Conservation (phyloP, 139 green algal species). For the Volvox africanus region DNA sequence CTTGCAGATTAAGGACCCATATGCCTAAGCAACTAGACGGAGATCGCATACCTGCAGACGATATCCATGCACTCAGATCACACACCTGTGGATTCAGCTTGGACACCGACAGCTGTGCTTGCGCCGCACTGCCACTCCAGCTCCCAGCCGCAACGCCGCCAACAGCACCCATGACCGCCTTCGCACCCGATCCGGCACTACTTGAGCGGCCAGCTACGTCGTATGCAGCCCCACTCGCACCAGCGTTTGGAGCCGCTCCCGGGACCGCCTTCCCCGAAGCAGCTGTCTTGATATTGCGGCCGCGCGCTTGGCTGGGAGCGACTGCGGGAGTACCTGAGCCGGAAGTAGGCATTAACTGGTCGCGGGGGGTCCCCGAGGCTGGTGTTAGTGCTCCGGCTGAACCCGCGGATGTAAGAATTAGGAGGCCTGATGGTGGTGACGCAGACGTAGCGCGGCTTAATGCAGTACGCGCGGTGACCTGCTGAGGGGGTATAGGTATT, state of each 20-base stretch:
- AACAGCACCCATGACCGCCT: not conserved
- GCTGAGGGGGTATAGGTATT: not conserved
- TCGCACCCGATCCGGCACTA: not conserved
- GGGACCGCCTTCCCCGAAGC: not conserved
- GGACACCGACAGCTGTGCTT: not conserved
- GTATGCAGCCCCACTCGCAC: not conserved
- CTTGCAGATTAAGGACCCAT: too few species aligned
- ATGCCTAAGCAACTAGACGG: too few species aligned
- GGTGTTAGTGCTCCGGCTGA: not conserved
- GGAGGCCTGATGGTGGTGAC: too few species aligned
- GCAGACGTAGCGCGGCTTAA: not conserved
- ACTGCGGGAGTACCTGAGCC: not conserved
- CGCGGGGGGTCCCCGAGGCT: not conserved
- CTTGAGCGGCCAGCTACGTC: not conserved
- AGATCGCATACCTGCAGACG: too few species aligned
- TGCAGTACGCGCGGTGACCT: not conserved
- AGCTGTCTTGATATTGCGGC: not conserved
- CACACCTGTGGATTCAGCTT: slow-evolving; percentile 32
- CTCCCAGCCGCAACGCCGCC: not conserved
- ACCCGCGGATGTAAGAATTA: too few species aligned
- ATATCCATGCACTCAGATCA: not conserved
- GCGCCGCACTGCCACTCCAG: not conserved
- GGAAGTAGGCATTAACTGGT: not conserved
- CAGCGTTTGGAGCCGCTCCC: not conserved
- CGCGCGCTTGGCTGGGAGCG: not conserved